Evolutionary conservation across 441 rosid genomes (phyloP).

Genomic region (Pelargonium hybrid): DNA sequence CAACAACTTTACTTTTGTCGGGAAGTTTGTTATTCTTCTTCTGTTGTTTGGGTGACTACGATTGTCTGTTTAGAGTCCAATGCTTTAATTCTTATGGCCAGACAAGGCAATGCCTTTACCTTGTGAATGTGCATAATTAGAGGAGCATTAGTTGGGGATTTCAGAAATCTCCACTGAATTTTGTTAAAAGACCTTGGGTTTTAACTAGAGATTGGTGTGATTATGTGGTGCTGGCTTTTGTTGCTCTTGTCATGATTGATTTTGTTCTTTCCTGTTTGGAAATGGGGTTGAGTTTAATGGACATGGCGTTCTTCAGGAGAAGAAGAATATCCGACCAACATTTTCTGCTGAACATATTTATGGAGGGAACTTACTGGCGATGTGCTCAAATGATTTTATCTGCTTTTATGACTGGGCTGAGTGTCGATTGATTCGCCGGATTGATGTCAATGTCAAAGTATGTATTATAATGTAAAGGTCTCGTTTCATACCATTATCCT

Average conservation of each 20-base stretch:
- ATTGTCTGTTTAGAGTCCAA: background rate
- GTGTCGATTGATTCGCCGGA: constrained; percentile 89
- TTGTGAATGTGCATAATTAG: background rate
- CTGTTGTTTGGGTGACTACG: background rate
- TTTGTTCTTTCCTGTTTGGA: background rate
- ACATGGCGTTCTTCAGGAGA: constrained; percentile 59
- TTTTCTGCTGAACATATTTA: constrained; percentile 83
- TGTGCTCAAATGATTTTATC: constrained; percentile 97
- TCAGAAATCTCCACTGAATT: background rate
- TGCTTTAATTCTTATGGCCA: background rate
- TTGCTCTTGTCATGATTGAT: background rate
- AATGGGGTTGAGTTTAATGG: constrained; percentile 11
- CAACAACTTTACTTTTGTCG: background rate
- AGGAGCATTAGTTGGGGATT: background rate
- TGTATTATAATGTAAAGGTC: constrained; percentile 20
- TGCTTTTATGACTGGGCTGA: constrained; percentile 99
- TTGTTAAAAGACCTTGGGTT: background rate
- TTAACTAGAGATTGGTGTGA: background rate
- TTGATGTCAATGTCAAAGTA: constrained; percentile 95
- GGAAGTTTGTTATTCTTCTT: background rate
- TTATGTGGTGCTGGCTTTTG: background rate
- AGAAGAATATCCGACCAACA: constrained; percentile 71
- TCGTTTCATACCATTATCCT: constrained; percentile 12
- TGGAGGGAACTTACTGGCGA: constrained; percentile 87
- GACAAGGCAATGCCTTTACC: background rate